These are phyloP conservation scores for Alternaria novae-zelandiae DNA, from an alignment of 2,329 filamentous ascomycete genomes.

Conservation along the genomic window DNA sequence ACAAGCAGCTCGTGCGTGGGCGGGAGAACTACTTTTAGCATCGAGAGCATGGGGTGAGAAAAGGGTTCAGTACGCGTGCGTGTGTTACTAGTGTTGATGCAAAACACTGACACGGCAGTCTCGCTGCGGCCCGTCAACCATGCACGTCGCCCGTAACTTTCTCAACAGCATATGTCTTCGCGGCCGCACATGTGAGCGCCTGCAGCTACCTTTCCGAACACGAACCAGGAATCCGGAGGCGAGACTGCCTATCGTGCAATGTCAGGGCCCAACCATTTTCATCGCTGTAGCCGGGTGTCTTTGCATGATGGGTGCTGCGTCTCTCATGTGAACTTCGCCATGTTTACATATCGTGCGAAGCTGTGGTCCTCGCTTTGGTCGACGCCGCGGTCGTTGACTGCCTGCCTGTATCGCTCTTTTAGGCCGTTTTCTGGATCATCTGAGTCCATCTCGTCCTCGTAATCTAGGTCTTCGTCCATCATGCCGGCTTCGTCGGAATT, in stretches of 20 bases:
- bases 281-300: conserved; percentile 9
- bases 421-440: conserved; percentile 68
- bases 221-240: conserved; percentile 17
- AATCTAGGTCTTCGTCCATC: conserved; percentile 59
- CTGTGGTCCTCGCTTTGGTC: conserved; percentile 57
- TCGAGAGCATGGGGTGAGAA: background rate
- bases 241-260: conserved; percentile 7
- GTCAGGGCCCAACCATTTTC: background rate
- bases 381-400: conserved; percentile 62
- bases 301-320: conserved; percentile 1
- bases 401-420: conserved; percentile 77
- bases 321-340: conserved; percentile 45
- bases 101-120: conserved; percentile 11
- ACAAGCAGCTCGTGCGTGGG: background rate
- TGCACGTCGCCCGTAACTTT: conserved; percentile 3
- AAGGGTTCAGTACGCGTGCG: background rate
- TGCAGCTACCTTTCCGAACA: conserved; percentile 18
- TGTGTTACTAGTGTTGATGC: background rate
- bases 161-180: conserved; percentile 7
- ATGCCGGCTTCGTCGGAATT: conserved; percentile 61
- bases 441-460: conserved; percentile 62
- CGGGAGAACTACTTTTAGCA: background rate
- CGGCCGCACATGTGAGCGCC: conserved; percentile 8
- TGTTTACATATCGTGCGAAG: conserved; percentile 58
- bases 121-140: conserved; percentile 6